These are phyloP conservation scores for Corymbia citriodora DNA, from an alignment of 441 rosid species.

Conservation along the genomic window DNA sequence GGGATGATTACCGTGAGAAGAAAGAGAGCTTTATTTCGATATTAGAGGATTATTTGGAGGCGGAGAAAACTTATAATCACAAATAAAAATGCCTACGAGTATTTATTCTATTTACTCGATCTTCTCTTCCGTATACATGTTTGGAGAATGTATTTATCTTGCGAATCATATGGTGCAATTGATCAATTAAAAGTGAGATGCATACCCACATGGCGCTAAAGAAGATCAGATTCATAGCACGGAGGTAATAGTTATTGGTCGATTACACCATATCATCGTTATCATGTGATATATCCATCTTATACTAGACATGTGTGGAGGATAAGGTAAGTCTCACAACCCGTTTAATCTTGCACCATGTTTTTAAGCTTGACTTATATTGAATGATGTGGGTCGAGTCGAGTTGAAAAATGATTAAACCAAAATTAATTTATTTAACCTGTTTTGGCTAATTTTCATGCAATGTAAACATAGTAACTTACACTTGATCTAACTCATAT, in stretches of 20 bases:
- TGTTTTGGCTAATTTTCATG: accelerated
- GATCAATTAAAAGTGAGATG: not conserved
- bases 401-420: accelerated
- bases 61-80: not conserved
- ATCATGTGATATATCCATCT: no score
- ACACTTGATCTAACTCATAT: accelerated
- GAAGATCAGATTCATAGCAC: not conserved
- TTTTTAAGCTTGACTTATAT: not conserved
- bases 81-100: not conserved
- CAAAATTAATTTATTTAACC: not conserved
- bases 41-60: not conserved
- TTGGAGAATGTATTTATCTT: no score
- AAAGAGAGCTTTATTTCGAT: not conserved
- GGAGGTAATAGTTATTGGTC: accelerated
- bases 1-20: not conserved
- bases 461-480: no score
- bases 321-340: not conserved
- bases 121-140: not conserved
- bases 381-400: accelerated
- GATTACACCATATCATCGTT: not conserved
- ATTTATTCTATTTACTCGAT: not conserved
- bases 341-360: not conserved
- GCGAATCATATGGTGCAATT: accelerated
- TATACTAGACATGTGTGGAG: not conserved
- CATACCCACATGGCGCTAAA: not conserved